Evolutionary conservation across 768 basidiomycete genomes (phyloP).

Genomic region (Gyrodon lividus): DNA sequence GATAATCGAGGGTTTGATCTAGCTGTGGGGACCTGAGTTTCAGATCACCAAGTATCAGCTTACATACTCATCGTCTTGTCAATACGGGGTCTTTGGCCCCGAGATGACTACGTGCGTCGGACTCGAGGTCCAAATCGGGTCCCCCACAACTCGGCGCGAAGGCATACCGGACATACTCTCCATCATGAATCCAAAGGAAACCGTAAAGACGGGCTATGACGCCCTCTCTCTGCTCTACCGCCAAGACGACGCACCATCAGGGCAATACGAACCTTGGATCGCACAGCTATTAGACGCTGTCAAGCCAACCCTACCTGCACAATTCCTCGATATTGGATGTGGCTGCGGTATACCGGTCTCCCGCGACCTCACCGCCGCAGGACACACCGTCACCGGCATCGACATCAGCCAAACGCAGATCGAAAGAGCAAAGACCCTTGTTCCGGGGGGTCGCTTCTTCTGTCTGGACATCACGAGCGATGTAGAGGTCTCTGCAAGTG

Average conservation of each 20-base stretch:
- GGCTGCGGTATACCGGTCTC: constrained; percentile 30
- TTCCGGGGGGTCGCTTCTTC: constrained; percentile 25
- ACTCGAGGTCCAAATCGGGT: no score
- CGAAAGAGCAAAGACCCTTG: constrained; percentile 21
- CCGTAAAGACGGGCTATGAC: not conserved
- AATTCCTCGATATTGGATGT: constrained; percentile 31
- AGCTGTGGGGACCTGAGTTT: no score
- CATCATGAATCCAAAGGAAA: not conserved
- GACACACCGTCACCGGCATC: constrained; percentile 26
- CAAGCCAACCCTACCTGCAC: constrained; percentile 6
- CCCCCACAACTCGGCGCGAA: no score
- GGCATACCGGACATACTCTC: no score
- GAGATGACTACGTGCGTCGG: no score
- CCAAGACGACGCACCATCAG: not conserved
- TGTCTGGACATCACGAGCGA: constrained; percentile 28
- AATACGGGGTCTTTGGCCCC: no score
- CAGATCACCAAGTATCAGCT: no score
- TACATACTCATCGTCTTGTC: no score
- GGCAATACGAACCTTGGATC: not conserved
- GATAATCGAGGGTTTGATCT: no score
- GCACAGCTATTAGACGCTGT: not conserved
- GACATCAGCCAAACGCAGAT: constrained; percentile 32
- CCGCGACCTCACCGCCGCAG: constrained; percentile 19
- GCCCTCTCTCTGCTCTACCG: not conserved
- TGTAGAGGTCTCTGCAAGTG: not conserved